phyloP scores from a whole-genome alignment of 371 early-diverging fungal genomes.

The Mortierella sp. region DNA sequence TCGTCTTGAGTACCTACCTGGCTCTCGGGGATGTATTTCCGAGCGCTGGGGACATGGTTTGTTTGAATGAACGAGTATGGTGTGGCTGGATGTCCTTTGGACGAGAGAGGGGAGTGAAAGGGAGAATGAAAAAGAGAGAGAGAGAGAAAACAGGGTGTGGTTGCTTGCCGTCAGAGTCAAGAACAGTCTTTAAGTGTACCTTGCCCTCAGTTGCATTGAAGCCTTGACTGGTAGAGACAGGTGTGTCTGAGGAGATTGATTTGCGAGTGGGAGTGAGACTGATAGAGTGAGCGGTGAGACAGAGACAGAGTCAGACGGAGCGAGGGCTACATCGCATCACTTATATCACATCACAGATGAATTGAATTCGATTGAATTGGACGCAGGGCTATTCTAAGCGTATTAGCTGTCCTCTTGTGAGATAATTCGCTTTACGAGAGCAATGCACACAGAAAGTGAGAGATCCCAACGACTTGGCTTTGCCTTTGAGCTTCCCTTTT shows the following conservation, averaged over 20 bases:
- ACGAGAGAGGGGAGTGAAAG: background rate
- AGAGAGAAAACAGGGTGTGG: background rate
- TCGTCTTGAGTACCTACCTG: background rate
- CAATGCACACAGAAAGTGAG: background rate
- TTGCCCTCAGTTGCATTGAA: too few species aligned
- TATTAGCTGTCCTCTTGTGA: background rate
- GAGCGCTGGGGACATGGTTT: background rate
- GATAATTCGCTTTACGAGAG: background rate
- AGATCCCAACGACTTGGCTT: conserved; percentile 1
- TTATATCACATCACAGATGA: background rate
- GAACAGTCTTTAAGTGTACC: too few species aligned
- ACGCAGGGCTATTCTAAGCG: background rate
- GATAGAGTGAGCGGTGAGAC: background rate
- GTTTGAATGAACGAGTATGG: too few species aligned
- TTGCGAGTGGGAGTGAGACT: background rate
- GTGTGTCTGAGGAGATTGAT: too few species aligned
- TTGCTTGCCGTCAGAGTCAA: too few species aligned
- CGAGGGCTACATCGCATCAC: background rate
- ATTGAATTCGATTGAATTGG: background rate
- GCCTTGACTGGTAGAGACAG: too few species aligned
- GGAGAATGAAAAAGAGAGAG: background rate
- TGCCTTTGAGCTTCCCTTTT: background rate
- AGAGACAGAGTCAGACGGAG: background rate
- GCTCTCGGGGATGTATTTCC: background rate
- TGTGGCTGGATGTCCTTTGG: background rate